These are phyloP conservation scores for Backusella macrospora DNA, from an alignment of 192 early-diverging fungal species.

Conservation along the genomic window DNA sequence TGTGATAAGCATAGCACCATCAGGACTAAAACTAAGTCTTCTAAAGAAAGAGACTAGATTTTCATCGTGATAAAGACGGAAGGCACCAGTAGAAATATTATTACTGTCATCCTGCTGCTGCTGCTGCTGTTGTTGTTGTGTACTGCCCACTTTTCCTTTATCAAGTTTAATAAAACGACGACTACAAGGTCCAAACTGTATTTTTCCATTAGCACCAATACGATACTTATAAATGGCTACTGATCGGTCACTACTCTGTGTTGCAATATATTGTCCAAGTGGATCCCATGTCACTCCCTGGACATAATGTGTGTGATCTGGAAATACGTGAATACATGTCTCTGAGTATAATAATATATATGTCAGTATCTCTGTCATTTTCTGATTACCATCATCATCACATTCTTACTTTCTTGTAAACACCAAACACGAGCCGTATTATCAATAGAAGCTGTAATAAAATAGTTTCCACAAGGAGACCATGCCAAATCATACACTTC, in stretches of 20 bases:
- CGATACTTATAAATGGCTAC: constrained; percentile 28
- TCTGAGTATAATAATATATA: constrained; percentile 42
- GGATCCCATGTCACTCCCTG: constrained; percentile 98
- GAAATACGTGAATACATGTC: constrained; percentile 72
- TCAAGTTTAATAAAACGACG: constrained; percentile 25
- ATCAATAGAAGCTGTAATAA: constrained; percentile 88
- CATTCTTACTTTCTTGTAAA: constrained; percentile 62
- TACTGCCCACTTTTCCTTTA: neutral
- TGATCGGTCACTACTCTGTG: constrained; percentile 91
- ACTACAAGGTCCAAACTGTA: constrained; percentile 23
- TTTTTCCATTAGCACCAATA: constrained; percentile 16
- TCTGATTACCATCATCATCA: neutral
- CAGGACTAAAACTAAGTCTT: constrained; percentile 83
- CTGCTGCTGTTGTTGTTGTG: neutral
- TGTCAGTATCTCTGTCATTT: neutral
- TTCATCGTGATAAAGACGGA: constrained; percentile 82
- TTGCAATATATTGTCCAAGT: constrained; percentile 79
- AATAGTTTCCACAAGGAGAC: constrained; percentile 83
- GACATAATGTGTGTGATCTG: constrained; percentile 91
- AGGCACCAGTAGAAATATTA: constrained; percentile 31
- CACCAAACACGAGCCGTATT: constrained; percentile 88
- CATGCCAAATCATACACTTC: constrained; percentile 94
- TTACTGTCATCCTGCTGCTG: neutral
- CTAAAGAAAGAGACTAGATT: constrained; percentile 91
- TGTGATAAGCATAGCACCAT: constrained; percentile 80